Conservation (phyloP, 2,329 filamentous ascomycete species). For the Aspergillus phoenicis region DNA sequence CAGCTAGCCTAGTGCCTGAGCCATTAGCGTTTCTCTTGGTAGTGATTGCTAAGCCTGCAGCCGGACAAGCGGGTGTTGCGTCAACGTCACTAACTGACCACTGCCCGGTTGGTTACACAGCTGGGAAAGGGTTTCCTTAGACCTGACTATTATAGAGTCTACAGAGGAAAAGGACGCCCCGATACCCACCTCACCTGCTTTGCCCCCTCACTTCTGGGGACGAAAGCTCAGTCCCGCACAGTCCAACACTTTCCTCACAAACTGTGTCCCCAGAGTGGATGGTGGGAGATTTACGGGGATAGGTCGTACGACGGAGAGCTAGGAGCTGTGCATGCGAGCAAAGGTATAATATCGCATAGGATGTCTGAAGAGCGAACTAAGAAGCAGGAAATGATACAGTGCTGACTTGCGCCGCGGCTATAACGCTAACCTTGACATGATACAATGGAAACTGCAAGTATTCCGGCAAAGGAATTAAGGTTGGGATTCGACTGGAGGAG, state of each 20-base stretch:
- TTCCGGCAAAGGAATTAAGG: conserved; percentile 3
- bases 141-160: neutral
- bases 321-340: neutral
- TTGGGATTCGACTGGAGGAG: neutral
- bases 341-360: neutral
- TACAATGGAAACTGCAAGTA: neutral
- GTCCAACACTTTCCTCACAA: conserved; percentile 2
- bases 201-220: conserved; percentile 1
- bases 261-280: neutral
- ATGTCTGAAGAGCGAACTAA: neutral
- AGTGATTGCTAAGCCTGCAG: neutral
- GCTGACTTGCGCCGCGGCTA: neutral
- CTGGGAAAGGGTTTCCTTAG: neutral
- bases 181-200: neutral
- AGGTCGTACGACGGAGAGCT: neutral
- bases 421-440: neutral
- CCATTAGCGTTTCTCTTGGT: neutral
- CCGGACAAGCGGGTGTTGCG: neutral
- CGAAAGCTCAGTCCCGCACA: conserved; percentile 1
- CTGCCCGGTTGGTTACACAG: conserved; percentile 1
- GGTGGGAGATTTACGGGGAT: neutral
- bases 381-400: neutral
- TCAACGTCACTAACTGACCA: conserved; percentile 2
- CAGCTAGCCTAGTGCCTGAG: neutral
- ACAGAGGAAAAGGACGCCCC: neutral